phyloP scores from a whole-genome alignment of 2,329 filamentous ascomycete species.

The Xylaria sp. region DNA sequence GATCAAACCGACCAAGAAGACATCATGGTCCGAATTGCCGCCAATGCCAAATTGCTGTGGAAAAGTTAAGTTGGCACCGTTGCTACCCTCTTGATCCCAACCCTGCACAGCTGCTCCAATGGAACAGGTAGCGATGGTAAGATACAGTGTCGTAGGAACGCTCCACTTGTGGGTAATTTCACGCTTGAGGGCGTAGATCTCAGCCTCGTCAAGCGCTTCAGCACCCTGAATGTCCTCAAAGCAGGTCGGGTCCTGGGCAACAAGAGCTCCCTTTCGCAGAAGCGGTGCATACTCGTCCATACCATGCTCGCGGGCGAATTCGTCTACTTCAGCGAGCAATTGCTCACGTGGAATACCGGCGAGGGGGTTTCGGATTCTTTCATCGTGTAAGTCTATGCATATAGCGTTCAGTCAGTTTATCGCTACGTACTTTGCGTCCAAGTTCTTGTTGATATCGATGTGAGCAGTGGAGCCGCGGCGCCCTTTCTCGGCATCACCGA shows the following conservation, averaged over 20 bases:
- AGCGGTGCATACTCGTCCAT: slow-evolving; percentile 66
- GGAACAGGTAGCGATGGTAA: slow-evolving; percentile 74
- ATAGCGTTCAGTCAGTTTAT: background rate
- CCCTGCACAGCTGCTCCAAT: slow-evolving; percentile 75
- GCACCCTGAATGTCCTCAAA: slow-evolving; percentile 69
- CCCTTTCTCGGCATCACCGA: slow-evolving; percentile 49
- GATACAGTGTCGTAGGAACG: slow-evolving; percentile 69
- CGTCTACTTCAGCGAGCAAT: slow-evolving; percentile 64
- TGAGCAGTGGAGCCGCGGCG: slow-evolving; percentile 47
- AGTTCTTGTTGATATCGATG: slow-evolving; percentile 58
- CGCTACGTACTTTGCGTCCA: slow-evolving; percentile 57
- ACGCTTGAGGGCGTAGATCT: slow-evolving; percentile 68
- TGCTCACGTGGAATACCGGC: slow-evolving; percentile 60
- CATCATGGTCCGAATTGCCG: slow-evolving; percentile 34
- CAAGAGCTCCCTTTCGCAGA: slow-evolving; percentile 75
- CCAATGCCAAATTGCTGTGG: slow-evolving; percentile 64
- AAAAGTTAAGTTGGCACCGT: slow-evolving; percentile 71
- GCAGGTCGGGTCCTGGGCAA: slow-evolving; percentile 74
- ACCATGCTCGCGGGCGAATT: slow-evolving; percentile 68
- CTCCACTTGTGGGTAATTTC: slow-evolving; percentile 76
- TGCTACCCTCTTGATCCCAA: slow-evolving; percentile 73
- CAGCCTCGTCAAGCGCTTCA: slow-evolving; percentile 67
- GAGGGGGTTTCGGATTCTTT: slow-evolving; percentile 59
- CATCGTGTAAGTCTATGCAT: slow-evolving; percentile 6
- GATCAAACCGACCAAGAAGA: slow-evolving; percentile 64